Evolutionary conservation across 495 filamentous ascomycete genomes (phyloP), one percentile per base, ranked within the genome.

Genomic region (Penicillium psychrofluorescens): DNA sequence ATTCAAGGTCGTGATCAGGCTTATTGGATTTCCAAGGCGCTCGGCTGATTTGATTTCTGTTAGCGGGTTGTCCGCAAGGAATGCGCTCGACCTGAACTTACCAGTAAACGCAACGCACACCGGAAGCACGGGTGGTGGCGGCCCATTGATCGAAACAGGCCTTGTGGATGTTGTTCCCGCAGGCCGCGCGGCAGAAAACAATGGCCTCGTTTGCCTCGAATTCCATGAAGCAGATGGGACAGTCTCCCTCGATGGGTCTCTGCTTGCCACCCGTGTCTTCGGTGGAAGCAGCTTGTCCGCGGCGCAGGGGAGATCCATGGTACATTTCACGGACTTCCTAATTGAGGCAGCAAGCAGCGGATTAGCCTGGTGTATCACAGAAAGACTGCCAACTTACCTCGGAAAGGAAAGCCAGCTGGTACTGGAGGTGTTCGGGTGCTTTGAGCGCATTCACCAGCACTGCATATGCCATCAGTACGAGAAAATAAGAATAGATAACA

Each of bases 101-200:
- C 72, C 80, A 84, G 53, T 79, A 80, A 11, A 84, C 80, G 50
- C 86, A 90, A 12, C 77, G 77, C 12, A 87, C 78, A 8, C 73
- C 68, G 28, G 61, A 61, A 22, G 56, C 50, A 0, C 58, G 59
- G 46, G 82, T 78, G 4, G 76, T 80, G 4, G 63, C 57, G 8
- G 76, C 77, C 86, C 86, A 90, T 56, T 78, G 74, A 47, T 83
- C 66, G 51, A 90, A 88, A 46, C 86, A 90, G 3, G 64, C 60
- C 48, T 73, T 75, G 59, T 92, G 87, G 9, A 90, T 71, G 49
- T 92, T 90, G 58, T 90, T 86, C 1, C 85, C 86, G 52, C 87
- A 92, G 0, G 78, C 72, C 3, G 77, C 75, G 41, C 77, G 77
- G 58, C 87, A 92, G 70, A 80, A 90, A 2, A 88, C 76, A 11